Base-by-base conservation (phyloP, 257 asterid species). In the Pogostemon cablin region DNA sequence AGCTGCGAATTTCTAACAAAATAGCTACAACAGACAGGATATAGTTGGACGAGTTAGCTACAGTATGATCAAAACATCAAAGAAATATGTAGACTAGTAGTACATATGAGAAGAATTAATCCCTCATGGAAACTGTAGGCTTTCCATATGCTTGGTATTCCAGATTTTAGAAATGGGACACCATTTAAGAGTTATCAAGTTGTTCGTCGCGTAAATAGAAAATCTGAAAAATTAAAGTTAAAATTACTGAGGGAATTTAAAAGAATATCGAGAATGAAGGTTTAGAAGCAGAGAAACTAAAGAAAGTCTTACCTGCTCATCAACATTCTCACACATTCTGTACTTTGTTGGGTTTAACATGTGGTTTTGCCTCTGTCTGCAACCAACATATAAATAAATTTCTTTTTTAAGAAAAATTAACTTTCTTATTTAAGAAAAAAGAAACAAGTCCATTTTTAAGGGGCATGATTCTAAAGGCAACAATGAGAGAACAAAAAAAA, bases 241-340 rank as follows among this genome's bases (percentile, higher is more conserved):
- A 5, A 3, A 47, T 47, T 9, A 12, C 5, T 6, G 55, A 34
- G 40, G 3, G 35, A 25, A 69, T 68, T 52, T 61, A 52, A 53
- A 25, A 59, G 42, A 68, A 12, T 39, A 39, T 49, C 67, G 58
- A 32, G 60, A 64, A 52, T 58, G 37, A 25, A 10, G 37, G n/a
- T 37, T 7, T 34, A 10, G 38, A 49, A 3, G n/a, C 37, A 7
- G 4, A n/a, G 62, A 61, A 58, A 59, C 1, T 59, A 25, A 44
- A 34, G 60, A 58, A 39, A 69, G 56, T 62, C 52, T 56, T 77
- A 80, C 86, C 76, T 20, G 80, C 73, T 72, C 25, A 2, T 46
- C 17, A 32, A 57, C 34, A 38, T 20, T 20, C 44, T 78, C 68
- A 84, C 46, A 76, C 88, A 44, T 77, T 81, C 84, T 76, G 81